These are phyloP conservation scores for Lathyrus tuberosus DNA, from an alignment of 306 rosid species.

Conservation along the genomic window DNA sequence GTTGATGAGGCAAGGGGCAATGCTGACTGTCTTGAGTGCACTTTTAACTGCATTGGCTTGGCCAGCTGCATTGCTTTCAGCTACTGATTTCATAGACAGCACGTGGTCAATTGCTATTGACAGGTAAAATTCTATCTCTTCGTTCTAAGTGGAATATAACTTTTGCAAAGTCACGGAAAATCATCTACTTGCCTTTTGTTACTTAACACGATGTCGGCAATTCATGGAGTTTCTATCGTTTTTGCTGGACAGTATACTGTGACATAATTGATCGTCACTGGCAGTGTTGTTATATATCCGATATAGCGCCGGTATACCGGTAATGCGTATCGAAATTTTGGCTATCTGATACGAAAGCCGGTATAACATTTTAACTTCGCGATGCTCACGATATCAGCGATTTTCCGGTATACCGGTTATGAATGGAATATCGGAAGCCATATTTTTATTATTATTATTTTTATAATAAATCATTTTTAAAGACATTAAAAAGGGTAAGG, in stretches of 20 bases:
- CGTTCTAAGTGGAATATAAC: conserved; percentile 8
- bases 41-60: conserved; percentile 63
- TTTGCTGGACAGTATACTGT: conserved; percentile 10
- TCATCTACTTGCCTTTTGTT: conserved; percentile 22
- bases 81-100: conserved; percentile 60
- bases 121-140: conserved; percentile 46
- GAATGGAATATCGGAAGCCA: no score
- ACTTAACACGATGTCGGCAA: not conserved
- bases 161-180: conserved; percentile 7
- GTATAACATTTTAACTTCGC: no score
- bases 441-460: no score
- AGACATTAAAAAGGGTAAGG: no score
- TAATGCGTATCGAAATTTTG: no score
- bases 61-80: conserved; percentile 59
- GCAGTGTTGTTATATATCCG: no score
- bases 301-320: no score
- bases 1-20: conserved; percentile 69
- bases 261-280: conserved; percentile 10
- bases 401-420: no score
- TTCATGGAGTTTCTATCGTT: conserved; percentile 16
- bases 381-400: no score
- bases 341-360: no score
- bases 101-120: conserved; percentile 65
- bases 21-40: conserved; percentile 62
- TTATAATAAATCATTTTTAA: no score